Evolutionary conservation across 768 basidiomycete species (phyloP).

Genomic region (Rhizopogon sp.): DNA sequence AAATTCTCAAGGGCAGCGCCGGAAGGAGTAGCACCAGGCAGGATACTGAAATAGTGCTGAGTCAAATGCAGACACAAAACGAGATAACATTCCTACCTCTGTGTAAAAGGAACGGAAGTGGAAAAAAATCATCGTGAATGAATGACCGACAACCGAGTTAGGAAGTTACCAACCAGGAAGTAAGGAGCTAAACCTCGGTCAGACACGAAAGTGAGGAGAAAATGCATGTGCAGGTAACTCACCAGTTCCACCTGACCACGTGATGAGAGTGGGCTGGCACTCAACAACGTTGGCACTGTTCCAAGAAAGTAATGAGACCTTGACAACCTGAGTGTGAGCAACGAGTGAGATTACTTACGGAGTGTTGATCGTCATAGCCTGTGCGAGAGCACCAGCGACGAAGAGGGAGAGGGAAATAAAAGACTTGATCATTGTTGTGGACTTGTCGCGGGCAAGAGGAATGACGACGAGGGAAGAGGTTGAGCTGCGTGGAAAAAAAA

Average conservation of each 20-base stretch:
- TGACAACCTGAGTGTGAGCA: neutral
- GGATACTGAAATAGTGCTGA: conserved; percentile 37
- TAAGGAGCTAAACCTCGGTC: conserved; percentile 45
- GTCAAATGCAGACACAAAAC: neutral
- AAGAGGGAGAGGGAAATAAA: conserved; percentile 36
- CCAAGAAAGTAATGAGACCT: conserved; percentile 4
- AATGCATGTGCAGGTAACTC: conserved; percentile 18
- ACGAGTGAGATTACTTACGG: conserved; percentile 46
- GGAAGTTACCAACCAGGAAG: conserved; percentile 48
- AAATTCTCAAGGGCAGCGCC: conserved; percentile 44
- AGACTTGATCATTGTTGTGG: conserved; percentile 42
- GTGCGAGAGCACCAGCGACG: conserved; percentile 39
- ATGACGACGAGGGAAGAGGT: conserved; percentile 18
- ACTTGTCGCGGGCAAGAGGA: conserved; percentile 8
- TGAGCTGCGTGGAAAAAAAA: conserved; percentile 19
- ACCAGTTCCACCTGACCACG: conserved; percentile 57
- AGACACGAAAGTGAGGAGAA: neutral
- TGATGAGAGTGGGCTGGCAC: conserved; percentile 53
- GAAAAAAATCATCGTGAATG: neutral
- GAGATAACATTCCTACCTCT: conserved; percentile 32
- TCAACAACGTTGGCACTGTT: conserved; percentile 42
- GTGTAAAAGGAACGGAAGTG: neutral
- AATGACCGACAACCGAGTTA: neutral
- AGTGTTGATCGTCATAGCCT: conserved; percentile 54
- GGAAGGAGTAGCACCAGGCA: conserved; percentile 42